Evolutionary conservation across 441 rosid species (phyloP).

Genomic region (Sinapis alba): DNA sequence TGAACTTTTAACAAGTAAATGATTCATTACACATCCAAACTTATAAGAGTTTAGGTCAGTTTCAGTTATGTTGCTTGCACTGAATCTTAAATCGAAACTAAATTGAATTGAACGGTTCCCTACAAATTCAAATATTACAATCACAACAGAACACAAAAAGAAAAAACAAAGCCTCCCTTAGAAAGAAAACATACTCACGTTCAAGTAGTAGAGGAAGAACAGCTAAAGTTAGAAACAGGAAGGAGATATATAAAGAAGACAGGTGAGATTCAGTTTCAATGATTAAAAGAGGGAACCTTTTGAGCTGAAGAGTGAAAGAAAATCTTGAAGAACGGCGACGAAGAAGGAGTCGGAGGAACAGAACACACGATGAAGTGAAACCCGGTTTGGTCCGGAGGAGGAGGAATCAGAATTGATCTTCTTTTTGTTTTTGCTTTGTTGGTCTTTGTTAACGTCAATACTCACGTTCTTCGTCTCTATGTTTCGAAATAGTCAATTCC

Average conservation of each 20-base stretch:
- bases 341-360: conserved; percentile 26
- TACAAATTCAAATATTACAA: not conserved
- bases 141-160: not conserved
- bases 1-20: too few relatives aligned
- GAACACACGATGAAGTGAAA: conserved; percentile 21
- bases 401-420: conserved; percentile 31
- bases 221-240: conserved; percentile 8
- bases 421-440: conserved; percentile 6
- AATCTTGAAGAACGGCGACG: conserved; percentile 41
- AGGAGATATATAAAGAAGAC: not conserved
- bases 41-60: too few relatives aligned
- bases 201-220: conserved; percentile 4
- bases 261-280: not conserved
- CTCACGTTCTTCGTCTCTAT: conserved; percentile 3
- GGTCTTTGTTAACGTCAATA: not conserved
- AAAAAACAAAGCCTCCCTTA: not conserved
- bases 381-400: conserved; percentile 9
- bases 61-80: too few relatives aligned
- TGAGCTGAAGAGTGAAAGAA: conserved; percentile 36
- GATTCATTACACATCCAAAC: too few relatives aligned
- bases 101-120: not conserved
- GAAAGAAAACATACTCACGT: not conserved
- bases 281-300: conserved; percentile 17
- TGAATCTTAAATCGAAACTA: conserved; percentile 22
- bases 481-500: conserved; percentile 15